A percentile compares a stretch with the other conserved stretches of the same genome.
Conservation (phyloP, 495 filamentous ascomycete genomes). For the Neurospora sp. region DNA sequence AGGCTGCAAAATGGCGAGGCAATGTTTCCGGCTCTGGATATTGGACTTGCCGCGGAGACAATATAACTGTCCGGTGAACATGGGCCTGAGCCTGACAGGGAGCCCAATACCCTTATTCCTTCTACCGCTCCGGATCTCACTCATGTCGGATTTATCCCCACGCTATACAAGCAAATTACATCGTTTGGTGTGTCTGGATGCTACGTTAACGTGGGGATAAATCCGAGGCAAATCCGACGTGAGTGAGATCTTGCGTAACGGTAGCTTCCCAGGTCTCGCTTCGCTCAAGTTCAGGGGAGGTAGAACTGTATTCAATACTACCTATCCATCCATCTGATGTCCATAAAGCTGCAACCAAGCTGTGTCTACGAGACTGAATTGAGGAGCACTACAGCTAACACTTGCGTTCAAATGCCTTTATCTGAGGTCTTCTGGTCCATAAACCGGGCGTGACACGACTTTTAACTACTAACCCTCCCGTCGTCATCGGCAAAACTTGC, state of each 20-base stretch:
- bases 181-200: too few species aligned
- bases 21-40: background rate
- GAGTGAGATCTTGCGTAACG: too few species aligned
- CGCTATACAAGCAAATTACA: too few species aligned
- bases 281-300: too few species aligned
- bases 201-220: too few species aligned
- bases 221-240: too few species aligned
- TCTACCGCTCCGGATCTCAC: background rate
- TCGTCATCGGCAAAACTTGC: background rate
- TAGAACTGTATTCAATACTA: too few species aligned
- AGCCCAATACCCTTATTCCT: background rate
- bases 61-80: background rate
- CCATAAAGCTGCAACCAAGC: background rate
- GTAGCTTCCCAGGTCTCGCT: too few species aligned
- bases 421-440: background rate
- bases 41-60: background rate
- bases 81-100: background rate
- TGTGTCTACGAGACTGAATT: background rate
- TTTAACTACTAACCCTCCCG: background rate
- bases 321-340: background rate
- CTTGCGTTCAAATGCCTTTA: background rate
- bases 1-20: background rate
- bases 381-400: background rate
- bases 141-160: too few species aligned
- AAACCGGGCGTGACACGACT: background rate